Base-by-base conservation (phyloP, 306 rosid species). In the Adenanthera pavonina region DNA sequence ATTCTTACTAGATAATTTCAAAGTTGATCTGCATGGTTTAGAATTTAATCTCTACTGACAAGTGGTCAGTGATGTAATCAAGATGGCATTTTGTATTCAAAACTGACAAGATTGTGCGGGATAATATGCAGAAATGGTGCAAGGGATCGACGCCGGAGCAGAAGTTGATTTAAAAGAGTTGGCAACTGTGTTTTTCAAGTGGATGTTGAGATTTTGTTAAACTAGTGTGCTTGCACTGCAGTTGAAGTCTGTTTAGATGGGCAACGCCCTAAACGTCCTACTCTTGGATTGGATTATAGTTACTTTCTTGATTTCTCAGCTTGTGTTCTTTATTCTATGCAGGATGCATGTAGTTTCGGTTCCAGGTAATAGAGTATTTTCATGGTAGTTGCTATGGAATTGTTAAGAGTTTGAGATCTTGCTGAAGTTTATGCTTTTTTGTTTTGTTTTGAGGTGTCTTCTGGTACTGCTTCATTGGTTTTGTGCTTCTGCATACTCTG, bases 81-180 rank as follows among this genome's bases (percentile, higher is more conserved):
- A 2, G 51, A 7, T 56, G n/a, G 1, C 13, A 46, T 30, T 52
- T 51, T 30, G 6, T 12, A 14, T 78, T 79, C 77, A 64, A 59
- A 79, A 53, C 48, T 87, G 80, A 78, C 84, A n/a, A 74, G 36
- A 8, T 78, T 69, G 44, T 87, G 77, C 36, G 44, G 6, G 48
- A 72, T 70, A 15, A 68, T 61, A 43, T 93, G 85, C 94, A 95
- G 99, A 75, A 95, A 93, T 84, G 98, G 98, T 46, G 59, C 92
- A 61, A 93, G 91, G 89, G 99, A 95, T 36, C 92, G 98, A 0
- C 97, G 91, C 85, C 76, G 98, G 20, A 93, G 98, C 93, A 92
- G 98, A 84, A 95, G 99, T 82, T 95, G 82, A 93, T 75, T 84
- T 74, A 49, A 51, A 46, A 12, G 78, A 66, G 78, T 69, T 61